Conservation (phyloP, 208 protist genomes). For the Crithidia brevicula region DNA sequence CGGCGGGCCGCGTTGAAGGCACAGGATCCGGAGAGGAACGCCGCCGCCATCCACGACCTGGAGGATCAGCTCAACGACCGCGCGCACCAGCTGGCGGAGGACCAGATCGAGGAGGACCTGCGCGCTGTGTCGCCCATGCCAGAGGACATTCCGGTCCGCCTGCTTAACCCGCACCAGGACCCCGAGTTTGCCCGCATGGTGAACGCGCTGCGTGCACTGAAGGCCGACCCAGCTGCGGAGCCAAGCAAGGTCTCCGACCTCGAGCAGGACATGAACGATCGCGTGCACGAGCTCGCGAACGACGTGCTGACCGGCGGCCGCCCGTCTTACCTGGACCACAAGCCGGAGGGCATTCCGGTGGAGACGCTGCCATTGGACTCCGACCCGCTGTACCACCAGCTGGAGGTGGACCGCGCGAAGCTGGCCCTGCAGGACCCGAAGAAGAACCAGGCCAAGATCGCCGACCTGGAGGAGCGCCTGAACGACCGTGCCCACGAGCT, state of each 20-base stretch:
- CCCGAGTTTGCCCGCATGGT: slow-evolving; percentile 65
- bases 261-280: slow-evolving; percentile 79
- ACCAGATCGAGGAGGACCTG: slow-evolving; percentile 70
- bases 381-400: slow-evolving; percentile 61
- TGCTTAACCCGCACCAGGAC: slow-evolving; percentile 72
- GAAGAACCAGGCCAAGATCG: slow-evolving; percentile 62
- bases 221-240: slow-evolving; percentile 52
- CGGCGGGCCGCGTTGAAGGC: slow-evolving; percentile 62
- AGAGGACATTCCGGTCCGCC: slow-evolving; percentile 55
- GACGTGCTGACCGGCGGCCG: slow-evolving; percentile 53
- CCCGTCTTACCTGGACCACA: slow-evolving; percentile 56
- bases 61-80: slow-evolving; percentile 82
- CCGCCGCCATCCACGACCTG: slow-evolving; percentile 52
- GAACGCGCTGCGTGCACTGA: slow-evolving; percentile 53
- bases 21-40: slow-evolving; percentile 57
- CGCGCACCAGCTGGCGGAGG: slow-evolving; percentile 57
- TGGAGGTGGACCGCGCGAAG: slow-evolving; percentile 83
- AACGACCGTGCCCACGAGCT: slow-evolving; percentile 81
- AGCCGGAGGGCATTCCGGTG: slow-evolving; percentile 62
- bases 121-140: slow-evolving; percentile 48
- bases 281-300: slow-evolving; percentile 65
- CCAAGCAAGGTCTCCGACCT: slow-evolving; percentile 59
- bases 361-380: slow-evolving; percentile 55
- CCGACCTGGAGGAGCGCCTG: slow-evolving; percentile 69
- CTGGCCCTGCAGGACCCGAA: slow-evolving; percentile 64